phyloP scores from a whole-genome alignment of 371 early-diverging fungal genomes.

The Mucor circinelloides region DNA sequence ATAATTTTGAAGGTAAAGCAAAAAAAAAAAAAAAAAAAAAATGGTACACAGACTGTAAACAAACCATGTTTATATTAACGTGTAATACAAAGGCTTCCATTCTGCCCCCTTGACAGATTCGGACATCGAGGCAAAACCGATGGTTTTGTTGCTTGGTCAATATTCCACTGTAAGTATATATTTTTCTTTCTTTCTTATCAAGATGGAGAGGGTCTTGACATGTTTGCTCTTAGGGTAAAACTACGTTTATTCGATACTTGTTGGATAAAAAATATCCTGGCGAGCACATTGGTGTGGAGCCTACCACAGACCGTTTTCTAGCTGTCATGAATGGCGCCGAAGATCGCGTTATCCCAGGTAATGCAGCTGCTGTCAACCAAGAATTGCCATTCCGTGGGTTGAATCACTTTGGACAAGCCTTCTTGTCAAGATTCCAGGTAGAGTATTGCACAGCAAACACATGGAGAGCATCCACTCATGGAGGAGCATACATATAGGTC shows the following conservation, averaged over 20 bases:
- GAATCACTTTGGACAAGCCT: conserved; percentile 78
- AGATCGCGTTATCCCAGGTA: conserved; percentile 80
- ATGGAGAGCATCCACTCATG: not conserved
- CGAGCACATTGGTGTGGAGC: conserved; percentile 85
- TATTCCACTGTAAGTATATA: conserved; percentile 67
- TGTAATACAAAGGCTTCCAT: conserved; percentile 59
- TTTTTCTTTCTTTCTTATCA: not conserved
- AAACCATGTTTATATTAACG: not conserved
- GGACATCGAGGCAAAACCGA: conserved; percentile 86
- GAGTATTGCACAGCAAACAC: not conserved
- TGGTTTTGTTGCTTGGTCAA: conserved; percentile 83
- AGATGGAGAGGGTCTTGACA: not conserved
- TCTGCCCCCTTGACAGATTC: conserved; percentile 76
- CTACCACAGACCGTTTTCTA: conserved; percentile 86
- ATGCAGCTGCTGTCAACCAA: conserved; percentile 85
- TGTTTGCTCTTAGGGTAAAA: conserved; percentile 64
- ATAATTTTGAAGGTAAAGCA: conserved; percentile 70
- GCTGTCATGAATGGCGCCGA: conserved; percentile 82
- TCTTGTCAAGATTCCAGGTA: conserved; percentile 83
- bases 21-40: not conserved
- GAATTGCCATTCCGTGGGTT: conserved; percentile 84
- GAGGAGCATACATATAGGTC: conserved; percentile 38
- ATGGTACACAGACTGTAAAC: not conserved
- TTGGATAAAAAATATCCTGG: conserved; percentile 83
- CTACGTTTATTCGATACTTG: conserved; percentile 84